These are phyloP conservation scores for Nakazawaea wickerhamii DNA, from an alignment of 805 yeast species.

Conservation along the genomic window DNA sequence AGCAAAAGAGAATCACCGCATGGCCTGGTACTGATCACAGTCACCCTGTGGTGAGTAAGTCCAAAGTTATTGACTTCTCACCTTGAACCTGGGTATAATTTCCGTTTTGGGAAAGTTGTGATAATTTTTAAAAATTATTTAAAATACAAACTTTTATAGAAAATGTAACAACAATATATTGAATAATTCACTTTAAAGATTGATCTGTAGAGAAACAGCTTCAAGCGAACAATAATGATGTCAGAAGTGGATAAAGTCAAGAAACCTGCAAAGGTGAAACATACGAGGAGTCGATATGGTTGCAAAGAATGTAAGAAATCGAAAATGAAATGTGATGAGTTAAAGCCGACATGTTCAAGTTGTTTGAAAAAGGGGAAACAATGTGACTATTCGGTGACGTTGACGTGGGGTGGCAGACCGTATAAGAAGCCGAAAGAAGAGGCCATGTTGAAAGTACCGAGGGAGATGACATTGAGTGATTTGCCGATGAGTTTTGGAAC, in stretches of 20 bases:
- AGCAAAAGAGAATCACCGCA: constrained; percentile 33
- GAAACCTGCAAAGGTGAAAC: constrained; percentile 17
- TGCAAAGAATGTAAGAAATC: constrained; percentile 57
- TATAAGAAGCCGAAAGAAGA: constrained; percentile 38
- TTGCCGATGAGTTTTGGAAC: background rate
- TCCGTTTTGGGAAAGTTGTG: background rate
- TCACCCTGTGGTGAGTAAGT: constrained; percentile 37
- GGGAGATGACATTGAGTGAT: constrained; percentile 13
- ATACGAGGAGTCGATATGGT: constrained; percentile 48
- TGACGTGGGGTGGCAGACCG: constrained; percentile 77
- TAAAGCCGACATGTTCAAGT: constrained; percentile 53
- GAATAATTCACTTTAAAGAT: too few species aligned
- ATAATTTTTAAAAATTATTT: too few species aligned
- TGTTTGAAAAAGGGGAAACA: constrained; percentile 40
- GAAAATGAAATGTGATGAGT: constrained; percentile 67
- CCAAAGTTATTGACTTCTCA: constrained; percentile 3
- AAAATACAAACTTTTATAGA: background rate
- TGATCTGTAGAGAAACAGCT: too few species aligned
- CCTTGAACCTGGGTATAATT: background rate
- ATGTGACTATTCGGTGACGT: constrained; percentile 61
- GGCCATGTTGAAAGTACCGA: constrained; percentile 22
- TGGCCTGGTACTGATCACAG: constrained; percentile 72
- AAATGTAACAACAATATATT: too few species aligned
- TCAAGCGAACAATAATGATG: background rate
- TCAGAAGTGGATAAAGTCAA: background rate